phyloP scores from a whole-genome alignment of 805 yeast genomes.

The Sugiyamaella americana region DNA sequence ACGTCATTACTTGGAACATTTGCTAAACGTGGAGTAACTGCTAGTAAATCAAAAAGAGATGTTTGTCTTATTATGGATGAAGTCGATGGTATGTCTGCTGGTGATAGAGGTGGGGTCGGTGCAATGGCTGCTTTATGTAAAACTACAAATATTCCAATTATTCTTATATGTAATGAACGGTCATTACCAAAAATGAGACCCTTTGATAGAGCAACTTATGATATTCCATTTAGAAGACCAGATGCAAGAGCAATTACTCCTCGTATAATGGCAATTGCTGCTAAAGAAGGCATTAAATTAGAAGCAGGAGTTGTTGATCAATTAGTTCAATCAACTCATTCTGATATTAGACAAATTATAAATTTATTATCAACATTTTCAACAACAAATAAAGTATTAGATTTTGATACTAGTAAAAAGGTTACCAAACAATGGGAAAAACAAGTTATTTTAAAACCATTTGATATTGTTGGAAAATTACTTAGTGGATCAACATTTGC shows the following conservation, averaged over 20 bases:
- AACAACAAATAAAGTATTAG: conserved; percentile 59
- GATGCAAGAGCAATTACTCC: conserved; percentile 73
- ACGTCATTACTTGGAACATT: conserved; percentile 80
- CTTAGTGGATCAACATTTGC: conserved; percentile 57
- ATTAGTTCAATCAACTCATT: conserved; percentile 74
- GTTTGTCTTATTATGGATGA: conserved; percentile 95
- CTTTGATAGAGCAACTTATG: conserved; percentile 75
- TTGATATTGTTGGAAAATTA: conserved; percentile 73
- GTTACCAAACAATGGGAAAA: conserved; percentile 77
- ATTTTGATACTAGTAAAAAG: conserved; percentile 54
- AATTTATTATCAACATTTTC: conserved; percentile 83
- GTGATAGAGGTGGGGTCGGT: conserved; percentile 98
- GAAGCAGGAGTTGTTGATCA: conserved; percentile 79
- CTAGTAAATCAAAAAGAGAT: conserved; percentile 38
- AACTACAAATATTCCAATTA: conserved; percentile 82
- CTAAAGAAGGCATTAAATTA: conserved; percentile 71
- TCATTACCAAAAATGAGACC: conserved; percentile 93
- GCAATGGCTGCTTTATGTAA: conserved; percentile 83
- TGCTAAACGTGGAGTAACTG: conserved; percentile 20
- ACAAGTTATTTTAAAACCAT: conserved; percentile 84
- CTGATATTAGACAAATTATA: conserved; percentile 92
- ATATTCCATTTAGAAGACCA: conserved; percentile 84
- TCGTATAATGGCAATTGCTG: conserved; percentile 84
- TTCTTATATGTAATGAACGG: conserved; percentile 89
- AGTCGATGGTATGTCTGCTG: conserved; percentile 99